Conservation (phyloP, 1,284 basidiomycete genomes). For the Tremellales sp. region DNA sequence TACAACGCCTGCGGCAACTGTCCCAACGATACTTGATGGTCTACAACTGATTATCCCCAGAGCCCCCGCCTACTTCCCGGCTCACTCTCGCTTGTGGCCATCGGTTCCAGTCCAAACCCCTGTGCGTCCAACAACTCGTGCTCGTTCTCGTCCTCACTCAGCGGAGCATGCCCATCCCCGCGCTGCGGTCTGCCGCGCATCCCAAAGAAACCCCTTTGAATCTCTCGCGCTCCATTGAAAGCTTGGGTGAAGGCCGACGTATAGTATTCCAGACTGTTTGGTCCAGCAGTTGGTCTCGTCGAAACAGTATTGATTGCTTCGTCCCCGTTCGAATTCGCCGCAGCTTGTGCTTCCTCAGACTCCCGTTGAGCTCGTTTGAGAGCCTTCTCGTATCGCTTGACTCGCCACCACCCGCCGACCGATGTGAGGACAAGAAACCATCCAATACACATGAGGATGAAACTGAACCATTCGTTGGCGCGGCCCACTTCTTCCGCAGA, state of each 20-base stretch:
- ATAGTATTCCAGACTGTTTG: conserved; percentile 32
- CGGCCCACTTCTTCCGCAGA: conserved; percentile 45
- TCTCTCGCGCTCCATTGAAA: conserved; percentile 31
- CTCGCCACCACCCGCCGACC: conserved; percentile 73
- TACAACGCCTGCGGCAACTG: not conserved
- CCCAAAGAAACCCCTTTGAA: conserved; percentile 43
- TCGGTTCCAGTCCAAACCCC: conserved; percentile 38
- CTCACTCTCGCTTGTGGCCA: conserved; percentile 17
- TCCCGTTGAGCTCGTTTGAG: conserved; percentile 37
- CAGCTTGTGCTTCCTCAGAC: conserved; percentile 37
- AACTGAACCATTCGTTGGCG: conserved; percentile 75
- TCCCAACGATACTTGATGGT: not conserved
- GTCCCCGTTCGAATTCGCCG: conserved; percentile 14
- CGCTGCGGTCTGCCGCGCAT: conserved; percentile 27
- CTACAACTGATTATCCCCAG: conserved; percentile 13
- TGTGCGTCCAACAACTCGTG: conserved; percentile 43
- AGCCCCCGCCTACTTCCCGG: conserved; percentile 13
- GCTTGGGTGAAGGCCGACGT: conserved; percentile 33
- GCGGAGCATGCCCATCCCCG: conserved; percentile 28
- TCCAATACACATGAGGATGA: conserved; percentile 86
- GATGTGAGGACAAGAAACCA: conserved; percentile 85
- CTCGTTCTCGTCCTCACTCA: conserved; percentile 24
- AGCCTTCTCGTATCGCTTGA: conserved; percentile 59
- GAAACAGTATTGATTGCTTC: conserved; percentile 2
- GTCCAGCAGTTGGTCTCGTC: conserved; percentile 9